These are phyloP conservation scores for Naganishia friedmannii DNA, from an alignment of 768 basidiomycete genomes.

Conservation along the genomic window DNA sequence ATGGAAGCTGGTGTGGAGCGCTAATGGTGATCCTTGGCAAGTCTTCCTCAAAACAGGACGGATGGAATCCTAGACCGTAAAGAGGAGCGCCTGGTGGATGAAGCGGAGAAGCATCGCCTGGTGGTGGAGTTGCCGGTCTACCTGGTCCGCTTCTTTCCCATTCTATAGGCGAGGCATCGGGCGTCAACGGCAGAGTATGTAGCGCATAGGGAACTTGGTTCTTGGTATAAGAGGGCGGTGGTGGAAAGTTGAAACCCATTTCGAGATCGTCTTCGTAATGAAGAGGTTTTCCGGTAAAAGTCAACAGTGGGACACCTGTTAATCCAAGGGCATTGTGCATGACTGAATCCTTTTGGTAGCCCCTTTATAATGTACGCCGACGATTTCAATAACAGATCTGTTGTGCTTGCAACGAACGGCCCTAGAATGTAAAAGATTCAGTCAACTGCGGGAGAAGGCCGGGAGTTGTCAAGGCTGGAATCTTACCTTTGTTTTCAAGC, in stretches of 20 bases:
- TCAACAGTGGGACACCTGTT: slow-evolving; percentile 8
- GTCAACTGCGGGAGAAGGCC: not conserved
- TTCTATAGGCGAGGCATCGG: not conserved
- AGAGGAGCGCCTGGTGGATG: slow-evolving; percentile 19
- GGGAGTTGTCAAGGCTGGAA: not conserved
- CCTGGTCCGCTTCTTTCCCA: not conserved
- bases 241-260: not conserved
- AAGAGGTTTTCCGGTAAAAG: slow-evolving; percentile 4
- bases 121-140: not conserved
- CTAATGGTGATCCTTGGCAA: slow-evolving; percentile 8
- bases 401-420: too few relatives aligned
- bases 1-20: not conserved
- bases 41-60: slow-evolving; percentile 3
- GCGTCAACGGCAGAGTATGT: slow-evolving; percentile 1
- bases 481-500: not conserved
- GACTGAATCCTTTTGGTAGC: not conserved
- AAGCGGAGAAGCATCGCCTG: not conserved
- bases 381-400: not conserved
- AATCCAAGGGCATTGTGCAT: slow-evolving; percentile 9
- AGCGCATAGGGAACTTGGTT: not conserved
- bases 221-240: slow-evolving; percentile 4
- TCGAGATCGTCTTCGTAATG: not conserved
- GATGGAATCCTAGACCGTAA: slow-evolving; percentile 13
- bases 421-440: too few relatives aligned
- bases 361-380: not conserved